These are phyloP conservation scores for Pyrus bretschneideri DNA, from an alignment of 306 rosid genomes.

Conservation along the genomic window DNA sequence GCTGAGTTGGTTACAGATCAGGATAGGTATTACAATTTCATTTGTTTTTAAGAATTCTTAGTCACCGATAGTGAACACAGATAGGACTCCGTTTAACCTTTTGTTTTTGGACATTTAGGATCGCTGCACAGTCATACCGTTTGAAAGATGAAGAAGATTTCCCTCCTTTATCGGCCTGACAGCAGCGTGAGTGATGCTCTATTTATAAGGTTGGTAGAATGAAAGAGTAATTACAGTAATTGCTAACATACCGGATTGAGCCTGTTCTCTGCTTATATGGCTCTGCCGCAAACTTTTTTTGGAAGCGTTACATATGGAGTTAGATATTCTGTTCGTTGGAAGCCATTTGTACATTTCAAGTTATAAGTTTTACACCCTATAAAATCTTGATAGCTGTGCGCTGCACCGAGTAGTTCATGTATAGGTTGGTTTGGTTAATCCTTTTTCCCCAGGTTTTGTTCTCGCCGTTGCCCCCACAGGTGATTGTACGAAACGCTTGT, in stretches of 20 bases:
- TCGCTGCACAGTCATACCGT: slow-evolving; percentile 32
- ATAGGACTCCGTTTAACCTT: neutral
- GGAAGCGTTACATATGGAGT: slow-evolving; percentile 25
- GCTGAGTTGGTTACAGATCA: slow-evolving; percentile 14
- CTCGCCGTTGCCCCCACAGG: neutral
- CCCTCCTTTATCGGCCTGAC: slow-evolving; percentile 46
- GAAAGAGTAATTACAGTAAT: slow-evolving; percentile 18
- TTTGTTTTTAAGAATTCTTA: neutral
- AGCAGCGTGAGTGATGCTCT: neutral
- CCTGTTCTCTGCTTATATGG: slow-evolving; percentile 5
- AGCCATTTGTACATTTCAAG: slow-evolving; percentile 29
- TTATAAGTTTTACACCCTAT: neutral
- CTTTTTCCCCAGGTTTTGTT: slow-evolving; percentile 19
- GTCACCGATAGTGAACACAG: neutral
- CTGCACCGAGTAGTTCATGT: slow-evolving; percentile 12
- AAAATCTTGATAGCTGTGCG: slow-evolving; percentile 11
- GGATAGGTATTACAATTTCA: slow-evolving; percentile 26
- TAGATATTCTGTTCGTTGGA: slow-evolving; percentile 15
- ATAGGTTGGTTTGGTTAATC: slow-evolving; percentile 21
- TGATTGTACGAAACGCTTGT: slow-evolving; percentile 12
- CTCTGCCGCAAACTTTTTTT: slow-evolving; percentile 7
- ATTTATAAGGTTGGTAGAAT: slow-evolving; percentile 11
- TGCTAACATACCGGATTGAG: slow-evolving; percentile 25
- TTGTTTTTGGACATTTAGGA: slow-evolving; percentile 36
- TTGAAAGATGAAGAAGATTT: slow-evolving; percentile 56